Base-by-base conservation (phyloP, 202 grass and related monocot genomes). In the Setaria viridis region DNA sequence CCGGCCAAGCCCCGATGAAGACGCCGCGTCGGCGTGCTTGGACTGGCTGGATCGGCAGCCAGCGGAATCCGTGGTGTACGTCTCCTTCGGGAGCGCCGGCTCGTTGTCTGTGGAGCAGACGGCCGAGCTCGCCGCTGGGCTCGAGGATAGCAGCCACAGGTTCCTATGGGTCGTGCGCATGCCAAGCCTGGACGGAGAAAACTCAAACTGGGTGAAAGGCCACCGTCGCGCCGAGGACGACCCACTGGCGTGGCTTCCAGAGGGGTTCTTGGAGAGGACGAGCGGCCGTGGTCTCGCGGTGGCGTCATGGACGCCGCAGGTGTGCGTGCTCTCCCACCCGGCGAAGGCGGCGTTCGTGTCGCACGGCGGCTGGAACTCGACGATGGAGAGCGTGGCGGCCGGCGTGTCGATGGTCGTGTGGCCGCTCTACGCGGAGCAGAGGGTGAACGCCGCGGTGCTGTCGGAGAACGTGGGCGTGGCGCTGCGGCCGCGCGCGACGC, bases 341-440 rank as follows among this genome's bases (percentile, higher is more conserved):
- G 67, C 87, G 67, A 88, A 75, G 25, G 87, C 81, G 82, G 88
- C 77, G 7, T 93, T 96, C 78, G 48, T 88, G 74, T 84, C 75
- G 29, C 87, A 88, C 75, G 79, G 87, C 29, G 81, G 87, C 3
- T 88, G 88, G 91, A 95, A 95, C 77, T 96, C 87, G 11, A 6
- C n/a, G 53, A 66, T 83, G 55, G 55, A 57, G 19, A 84, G 79
- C 79, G 25, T 91, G 29, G 43, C 65, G 1, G 74, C 51, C 65
- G 85, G 82, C 33, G 78, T 93, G 15, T 88, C 85, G 5, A 81
- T 90, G 73, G 42, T 95, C 62, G 51, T 70, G 1, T 95, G 90
- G 85, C 93, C 90, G 0, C 70, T 91, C 14, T 90, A 87, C 51
- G 83, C 81, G 4, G 88, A 95, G 73, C 90, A 92, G 63, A 57